Conservation (phyloP, 306 rosid genomes). For the Pueraria montana region DNA sequence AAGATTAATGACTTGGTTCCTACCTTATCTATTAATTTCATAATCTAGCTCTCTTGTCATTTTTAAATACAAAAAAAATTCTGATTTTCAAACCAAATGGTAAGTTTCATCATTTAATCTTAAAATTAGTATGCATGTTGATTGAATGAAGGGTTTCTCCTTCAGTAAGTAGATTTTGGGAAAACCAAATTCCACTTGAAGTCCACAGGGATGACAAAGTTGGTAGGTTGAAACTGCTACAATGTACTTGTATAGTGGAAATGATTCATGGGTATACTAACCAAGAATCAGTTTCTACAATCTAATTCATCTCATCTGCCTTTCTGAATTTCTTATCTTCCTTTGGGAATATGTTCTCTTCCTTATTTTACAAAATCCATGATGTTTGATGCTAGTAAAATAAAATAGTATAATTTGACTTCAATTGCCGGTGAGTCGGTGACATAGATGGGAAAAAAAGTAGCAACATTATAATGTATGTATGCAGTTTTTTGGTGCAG, state of each 20-base stretch:
- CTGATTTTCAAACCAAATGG: too few species aligned
- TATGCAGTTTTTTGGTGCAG: too few species aligned
- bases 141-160: too few species aligned
- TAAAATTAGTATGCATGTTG: too few species aligned
- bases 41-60: too few species aligned
- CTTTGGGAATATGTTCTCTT: constrained; percentile 8
- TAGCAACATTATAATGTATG: constrained; percentile 8
- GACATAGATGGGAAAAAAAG: constrained; percentile 11
- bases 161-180: constrained; percentile 12
- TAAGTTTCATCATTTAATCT: too few species aligned
- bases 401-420: constrained; percentile 19
- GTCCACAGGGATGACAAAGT: constrained; percentile 18
- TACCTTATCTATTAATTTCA: too few species aligned
- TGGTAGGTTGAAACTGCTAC: constrained; percentile 29
- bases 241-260: constrained; percentile 27
- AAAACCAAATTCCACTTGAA: constrained; percentile 25
- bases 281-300: constrained; percentile 2
- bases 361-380: constrained; percentile 17
- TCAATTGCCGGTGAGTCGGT: constrained; percentile 27
- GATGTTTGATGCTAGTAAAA: constrained; percentile 32
- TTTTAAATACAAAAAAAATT: too few species aligned
- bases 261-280: constrained; percentile 8
- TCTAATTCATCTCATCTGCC: constrained; percentile 29
- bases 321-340: constrained; percentile 37
- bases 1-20: constrained; percentile 21